Base-by-base conservation (phyloP, 129 eudicot genomes). In the Glebionis coronaria region DNA sequence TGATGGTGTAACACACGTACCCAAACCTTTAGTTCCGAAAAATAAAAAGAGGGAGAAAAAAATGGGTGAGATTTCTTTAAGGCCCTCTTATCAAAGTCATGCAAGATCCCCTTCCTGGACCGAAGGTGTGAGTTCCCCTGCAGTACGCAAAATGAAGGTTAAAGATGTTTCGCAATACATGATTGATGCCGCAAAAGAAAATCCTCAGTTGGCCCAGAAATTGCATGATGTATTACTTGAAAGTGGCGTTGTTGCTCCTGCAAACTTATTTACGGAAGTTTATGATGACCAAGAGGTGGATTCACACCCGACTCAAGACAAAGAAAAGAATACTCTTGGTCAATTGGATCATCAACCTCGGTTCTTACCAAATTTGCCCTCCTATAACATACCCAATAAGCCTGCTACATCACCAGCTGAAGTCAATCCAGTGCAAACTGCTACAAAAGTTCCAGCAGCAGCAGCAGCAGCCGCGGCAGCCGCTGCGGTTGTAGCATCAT, bases 111-210 rank as follows among this genome's bases (percentile, higher is more conserved):
- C 98, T 76, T 93, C 98, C 4, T 93, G 98, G 98, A 93, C 98
- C 0, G 97, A 93, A 86, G 98, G 98, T 35, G 79, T 93, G 27
- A 89, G 95, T 76, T 88, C 95, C 23, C 95, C 97, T 27, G 97
- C 87, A 58, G 92, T 68, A 31, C 84, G 79, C 4, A 88, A 79
- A 74, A 88, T 82, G 97, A 88, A 88, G 75, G 98, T 88, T 23
- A 93, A 93, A 75, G 97, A 93, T 65, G 98, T 89, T 49, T 93
- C 98, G n/a, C 88, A 85, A 47, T 88, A 88, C 91, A 89, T 93
- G 98, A 89, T 93, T 68, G 92, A 89, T 71, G 97, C 95, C 63
- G 98, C 98, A 59, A 86, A 93, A 81, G 98, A 86, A 75, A 93
- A 93, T 64, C 98, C 98, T 65, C 84, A 86, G 15, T 81, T 93